phyloP scores from a whole-genome alignment of 2,329 filamentous ascomycete species.

The Cercospora brassicicola region DNA sequence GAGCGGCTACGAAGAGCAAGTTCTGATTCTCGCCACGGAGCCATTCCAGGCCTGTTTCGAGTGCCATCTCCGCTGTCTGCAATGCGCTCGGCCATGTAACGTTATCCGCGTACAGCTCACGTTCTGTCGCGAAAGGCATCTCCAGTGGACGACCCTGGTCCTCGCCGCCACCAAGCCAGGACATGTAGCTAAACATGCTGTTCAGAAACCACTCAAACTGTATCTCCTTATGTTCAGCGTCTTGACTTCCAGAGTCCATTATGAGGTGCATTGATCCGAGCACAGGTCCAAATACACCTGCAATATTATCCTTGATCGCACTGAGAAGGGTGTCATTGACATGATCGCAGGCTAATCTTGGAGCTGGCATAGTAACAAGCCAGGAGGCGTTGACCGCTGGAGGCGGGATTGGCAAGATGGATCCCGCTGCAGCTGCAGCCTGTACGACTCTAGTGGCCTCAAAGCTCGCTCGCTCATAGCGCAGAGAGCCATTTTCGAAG shows the following conservation, averaged over 20 bases:
- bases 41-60: too few species aligned
- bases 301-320: background rate
- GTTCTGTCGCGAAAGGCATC: too few species aligned
- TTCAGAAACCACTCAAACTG: too few species aligned
- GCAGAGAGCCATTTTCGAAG: background rate
- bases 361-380: background rate
- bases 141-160: too few species aligned
- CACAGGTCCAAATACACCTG: background rate
- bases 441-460: constrained; percentile 1
- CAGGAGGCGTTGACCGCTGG: constrained; percentile 12
- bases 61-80: too few species aligned
- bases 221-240: too few species aligned
- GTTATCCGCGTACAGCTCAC: too few species aligned
- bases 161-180: too few species aligned
- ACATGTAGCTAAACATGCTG: background rate
- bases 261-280: background rate
- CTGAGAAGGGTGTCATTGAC: background rate
- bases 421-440: background rate
- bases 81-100: too few species aligned
- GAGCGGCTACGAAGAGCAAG: too few species aligned
- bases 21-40: too few species aligned
- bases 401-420: constrained; percentile 15
- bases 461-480: background rate
- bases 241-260: too few species aligned
- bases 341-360: constrained; percentile 9